A percentile compares a stretch with the other conserved stretches of the same genome.
Conservation (phyloP, 371 early-diverging fungal genomes). For the Mucor piriformis region DNA sequence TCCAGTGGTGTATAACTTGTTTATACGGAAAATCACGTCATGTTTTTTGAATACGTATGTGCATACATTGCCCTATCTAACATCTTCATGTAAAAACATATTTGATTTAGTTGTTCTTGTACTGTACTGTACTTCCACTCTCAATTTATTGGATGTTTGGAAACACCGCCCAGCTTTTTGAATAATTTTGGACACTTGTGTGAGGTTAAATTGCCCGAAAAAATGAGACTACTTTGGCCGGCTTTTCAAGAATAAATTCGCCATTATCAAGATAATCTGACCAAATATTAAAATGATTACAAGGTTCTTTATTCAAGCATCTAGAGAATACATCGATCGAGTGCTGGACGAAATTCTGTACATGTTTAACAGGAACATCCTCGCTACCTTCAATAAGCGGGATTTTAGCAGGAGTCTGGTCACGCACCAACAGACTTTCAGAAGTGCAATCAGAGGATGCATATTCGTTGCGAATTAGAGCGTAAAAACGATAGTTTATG, state of each 20-base stretch:
- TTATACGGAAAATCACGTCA: no score
- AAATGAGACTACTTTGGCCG: background rate
- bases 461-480: slow-evolving; percentile 5
- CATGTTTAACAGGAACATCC: slow-evolving; percentile 14
- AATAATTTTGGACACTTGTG: no score
- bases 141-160: no score
- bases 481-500: slow-evolving; percentile 4
- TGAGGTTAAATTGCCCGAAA: background rate
- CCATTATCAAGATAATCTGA: slow-evolving; percentile 3
- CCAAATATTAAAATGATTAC: slow-evolving; percentile 8
- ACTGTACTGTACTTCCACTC: no score
- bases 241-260: background rate
- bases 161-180: no score
- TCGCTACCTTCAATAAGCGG: slow-evolving; percentile 7
- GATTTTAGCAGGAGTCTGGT: background rate
- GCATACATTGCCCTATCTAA: no score
- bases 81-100: no score
- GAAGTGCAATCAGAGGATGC: background rate
- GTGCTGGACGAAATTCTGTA: slow-evolving; percentile 11
- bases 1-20: no score
- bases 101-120: no score
- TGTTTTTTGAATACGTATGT: no score
- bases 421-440: slow-evolving; percentile 2
- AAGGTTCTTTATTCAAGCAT: slow-evolving; percentile 10
- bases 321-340: slow-evolving; percentile 13